Evolutionary conservation across 805 yeast genomes (phyloP).

Genomic region (Yarrowia osloensis): DNA sequence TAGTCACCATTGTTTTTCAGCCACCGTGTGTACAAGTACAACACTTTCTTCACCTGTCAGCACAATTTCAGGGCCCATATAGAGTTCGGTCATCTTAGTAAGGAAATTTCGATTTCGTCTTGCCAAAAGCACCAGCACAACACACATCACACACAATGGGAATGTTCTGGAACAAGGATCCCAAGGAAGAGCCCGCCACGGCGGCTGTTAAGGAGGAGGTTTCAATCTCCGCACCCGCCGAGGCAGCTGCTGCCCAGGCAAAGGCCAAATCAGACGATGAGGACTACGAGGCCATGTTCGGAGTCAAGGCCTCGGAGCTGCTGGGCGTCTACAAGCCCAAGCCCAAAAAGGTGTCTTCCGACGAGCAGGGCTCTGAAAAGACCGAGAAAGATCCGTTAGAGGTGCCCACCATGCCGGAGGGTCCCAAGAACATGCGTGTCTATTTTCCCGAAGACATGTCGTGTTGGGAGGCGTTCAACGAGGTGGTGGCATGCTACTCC

Average conservation of each 20-base stretch:
- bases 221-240: neutral
- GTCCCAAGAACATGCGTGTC: slow-evolving; percentile 23
- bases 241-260: slow-evolving; percentile 4
- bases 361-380: neutral
- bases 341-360: neutral
- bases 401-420: slow-evolving; percentile 17
- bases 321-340: slow-evolving; percentile 21
- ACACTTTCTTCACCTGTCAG: no score
- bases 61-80: no score
- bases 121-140: neutral
- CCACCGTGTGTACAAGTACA: no score
- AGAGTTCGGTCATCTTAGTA: neutral
- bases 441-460: slow-evolving; percentile 55
- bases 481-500: slow-evolving; percentile 80
- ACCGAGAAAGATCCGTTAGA: slow-evolving; percentile 7
- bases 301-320: slow-evolving; percentile 20
- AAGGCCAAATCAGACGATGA: slow-evolving; percentile 27
- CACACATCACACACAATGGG: slow-evolving; percentile 12
- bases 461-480: slow-evolving; percentile 84
- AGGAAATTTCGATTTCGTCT: neutral
- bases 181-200: slow-evolving; percentile 25
- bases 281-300: slow-evolving; percentile 30
- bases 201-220: slow-evolving; percentile 7
- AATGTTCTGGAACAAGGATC: slow-evolving; percentile 21
- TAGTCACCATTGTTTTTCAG: no score